Conservation (phyloP, 139 green algal species). For the Auxenochlorella pyrenoidosa region DNA sequence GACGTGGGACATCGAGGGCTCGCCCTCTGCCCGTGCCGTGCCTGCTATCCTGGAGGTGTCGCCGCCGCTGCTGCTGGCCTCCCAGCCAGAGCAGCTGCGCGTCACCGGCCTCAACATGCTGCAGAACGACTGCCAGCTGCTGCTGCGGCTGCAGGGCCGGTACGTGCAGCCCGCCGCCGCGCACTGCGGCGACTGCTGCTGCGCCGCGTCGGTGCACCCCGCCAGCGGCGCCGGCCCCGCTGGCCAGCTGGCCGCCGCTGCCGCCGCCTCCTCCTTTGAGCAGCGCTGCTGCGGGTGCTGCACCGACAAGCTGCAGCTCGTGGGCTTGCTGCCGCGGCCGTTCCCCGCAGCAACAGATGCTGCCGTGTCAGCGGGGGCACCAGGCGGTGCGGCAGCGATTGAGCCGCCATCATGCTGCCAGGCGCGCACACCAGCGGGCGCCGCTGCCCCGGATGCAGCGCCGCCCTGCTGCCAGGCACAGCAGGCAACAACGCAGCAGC, state of each 20-base stretch:
- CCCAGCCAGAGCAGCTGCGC: background rate
- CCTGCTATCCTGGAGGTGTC: conserved; percentile 16
- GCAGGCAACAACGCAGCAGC: background rate
- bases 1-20: conserved; percentile 23
- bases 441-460: background rate
- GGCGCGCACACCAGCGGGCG: background rate
- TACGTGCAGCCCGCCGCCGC: conserved; percentile 44
- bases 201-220: background rate
- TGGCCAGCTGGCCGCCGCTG: background rate
- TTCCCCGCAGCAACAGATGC: background rate
- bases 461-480: background rate
- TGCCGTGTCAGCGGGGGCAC: background rate
- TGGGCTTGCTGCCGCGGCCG: background rate
- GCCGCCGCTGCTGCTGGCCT: conserved; percentile 25
- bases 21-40: background rate
- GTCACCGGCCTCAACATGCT: conserved; percentile 43
- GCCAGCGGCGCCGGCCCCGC: background rate
- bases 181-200: conserved; percentile 35
- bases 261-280: background rate
- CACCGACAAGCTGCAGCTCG: conserved; percentile 28
- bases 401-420: background rate
- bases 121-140: conserved; percentile 43
- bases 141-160: conserved; percentile 44
- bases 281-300: conserved; percentile 48
- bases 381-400: background rate